Evolutionary conservation across 305 asterid genomes (phyloP).

Genomic region (Plantago coronopus): DNA sequence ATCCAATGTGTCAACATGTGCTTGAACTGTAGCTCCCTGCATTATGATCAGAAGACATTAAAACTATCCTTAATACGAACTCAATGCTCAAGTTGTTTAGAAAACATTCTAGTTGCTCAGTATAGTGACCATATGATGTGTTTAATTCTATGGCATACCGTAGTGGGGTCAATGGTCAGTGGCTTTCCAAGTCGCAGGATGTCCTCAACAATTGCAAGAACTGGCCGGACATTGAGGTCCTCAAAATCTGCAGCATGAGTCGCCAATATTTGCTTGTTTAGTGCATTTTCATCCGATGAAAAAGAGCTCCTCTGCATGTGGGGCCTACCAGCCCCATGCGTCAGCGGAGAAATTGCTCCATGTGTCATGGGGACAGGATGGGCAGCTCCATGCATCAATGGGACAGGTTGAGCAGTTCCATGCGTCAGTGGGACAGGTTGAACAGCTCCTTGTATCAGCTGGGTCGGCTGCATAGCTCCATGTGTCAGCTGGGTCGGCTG

Average conservation of each 20-base stretch:
- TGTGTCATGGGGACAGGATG: background rate
- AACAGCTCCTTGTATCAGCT: conserved; percentile 17
- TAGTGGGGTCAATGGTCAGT: conserved; percentile 18
- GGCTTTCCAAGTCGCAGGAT: conserved; percentile 51
- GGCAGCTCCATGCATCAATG: background rate
- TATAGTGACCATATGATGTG: background rate
- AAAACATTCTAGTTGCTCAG: background rate
- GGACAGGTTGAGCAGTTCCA: background rate
- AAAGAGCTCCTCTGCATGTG: conserved; percentile 19
- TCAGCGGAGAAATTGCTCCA: background rate
- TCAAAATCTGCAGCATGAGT: conserved; percentile 65
- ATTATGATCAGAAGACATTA: conserved; percentile 2
- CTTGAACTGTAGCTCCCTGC: conserved; percentile 33
- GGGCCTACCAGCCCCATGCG: conserved; percentile 1
- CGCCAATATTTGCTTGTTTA: conserved; percentile 56
- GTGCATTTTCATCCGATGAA: conserved; percentile 50
- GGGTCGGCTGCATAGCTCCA: conserved; percentile 26
- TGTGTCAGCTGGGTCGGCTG: conserved; percentile 11
- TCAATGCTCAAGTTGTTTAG: background rate
- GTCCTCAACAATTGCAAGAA: conserved; percentile 65
- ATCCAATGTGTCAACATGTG: conserved; percentile 33
- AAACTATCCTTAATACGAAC: background rate
- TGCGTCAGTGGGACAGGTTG: conserved; percentile 3
- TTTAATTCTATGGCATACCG: background rate
- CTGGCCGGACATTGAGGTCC: conserved; percentile 52